Evolutionary conservation across 805 yeast species (phyloP).

Genomic region (Cyberlindnera americana): DNA sequence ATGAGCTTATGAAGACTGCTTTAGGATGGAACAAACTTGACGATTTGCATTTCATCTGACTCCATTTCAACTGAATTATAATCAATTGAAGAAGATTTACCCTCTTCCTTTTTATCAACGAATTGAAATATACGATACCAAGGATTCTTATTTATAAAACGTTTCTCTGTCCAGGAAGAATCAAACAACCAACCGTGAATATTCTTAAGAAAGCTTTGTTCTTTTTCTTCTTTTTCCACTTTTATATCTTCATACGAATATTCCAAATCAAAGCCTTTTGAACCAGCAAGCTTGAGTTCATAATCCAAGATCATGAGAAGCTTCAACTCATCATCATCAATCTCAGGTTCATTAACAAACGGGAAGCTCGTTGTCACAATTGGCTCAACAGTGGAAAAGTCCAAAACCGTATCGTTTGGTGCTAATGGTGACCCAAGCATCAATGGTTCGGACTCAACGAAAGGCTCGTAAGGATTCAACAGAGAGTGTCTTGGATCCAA

Average conservation of each 20-base stretch:
- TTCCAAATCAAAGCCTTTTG: conserved; percentile 7
- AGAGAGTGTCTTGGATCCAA: conserved; percentile 9
- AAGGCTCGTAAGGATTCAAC: conserved; percentile 18
- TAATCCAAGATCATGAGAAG: conserved; percentile 21
- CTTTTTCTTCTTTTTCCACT: conserved; percentile 3
- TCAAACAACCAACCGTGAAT: conserved; percentile 13
- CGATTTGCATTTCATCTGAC: conserved; percentile 4
- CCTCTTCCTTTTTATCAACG: conserved; percentile 9
- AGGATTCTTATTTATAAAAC: conserved; percentile 13
- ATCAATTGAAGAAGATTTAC: not conserved
- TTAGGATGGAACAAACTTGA: conserved; percentile 5
- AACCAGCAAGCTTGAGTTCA: conserved; percentile 18
- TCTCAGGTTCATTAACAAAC: conserved; percentile 6
- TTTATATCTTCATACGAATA: no score
- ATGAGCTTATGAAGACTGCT: not conserved
- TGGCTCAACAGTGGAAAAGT: conserved; percentile 19
- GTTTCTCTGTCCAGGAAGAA: conserved; percentile 4
- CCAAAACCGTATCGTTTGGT: conserved; percentile 19
- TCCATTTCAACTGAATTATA: not conserved
- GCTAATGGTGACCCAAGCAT: conserved; percentile 21
- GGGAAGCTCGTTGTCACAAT: conserved; percentile 10
- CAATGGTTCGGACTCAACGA: conserved; percentile 20
- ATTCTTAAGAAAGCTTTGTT: not conserved
- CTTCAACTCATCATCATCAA: conserved; percentile 21
- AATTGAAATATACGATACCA: conserved; percentile 20